Base-by-base conservation (phyloP, 2,329 filamentous ascomycete species). In the Aureobasidium sp. region DNA sequence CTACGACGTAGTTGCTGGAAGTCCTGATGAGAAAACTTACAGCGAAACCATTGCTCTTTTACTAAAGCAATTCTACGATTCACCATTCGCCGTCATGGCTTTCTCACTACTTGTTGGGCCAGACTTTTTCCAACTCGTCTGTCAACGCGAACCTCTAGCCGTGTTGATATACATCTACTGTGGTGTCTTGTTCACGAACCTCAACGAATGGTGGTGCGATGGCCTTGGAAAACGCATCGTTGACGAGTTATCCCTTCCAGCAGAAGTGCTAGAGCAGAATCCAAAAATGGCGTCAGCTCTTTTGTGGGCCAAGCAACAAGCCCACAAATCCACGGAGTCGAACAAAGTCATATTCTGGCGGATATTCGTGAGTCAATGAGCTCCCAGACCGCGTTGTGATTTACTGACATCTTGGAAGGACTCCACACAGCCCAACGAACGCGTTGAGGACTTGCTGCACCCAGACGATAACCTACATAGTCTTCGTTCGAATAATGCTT, bases 101-200 rank as follows among this genome's bases (percentile, higher is more conserved):
- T 59, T 59, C 15, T 50, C 56, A 8, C 26, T 59, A n/a, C 44
- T 59, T 26, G 56, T 59, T 7, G 56, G 56, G 5, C 56, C 56
- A 3, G 57, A 61, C 34, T 52, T 61, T 20, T 42, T 52, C 27
- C 57, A 52, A 4, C 57, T 61, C 3, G 44, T 61, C 6, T 29
- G 13, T n/a, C 47, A 51, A 10, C 37, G 47, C 5, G 47, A 61
- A 13, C 57, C 57, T 34, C 8, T 61, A 3, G 57, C 57, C 4
- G 37, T 61, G 0, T 12, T 61, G 26, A 61, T 61, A 7, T 61
- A 51, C 37, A 52, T 61, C 1, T 52, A 61, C 13, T 42, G 37
- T 17, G 57, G 57, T 12, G 57, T 61, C 10, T 26, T 52, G 5
- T 52, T 61, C 8, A 34, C 32, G 36, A 51, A 51, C n/a, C n/a